Percentiles rank a stretch among this genome's conserved stretches.
Evolutionary conservation across 2,329 filamentous ascomycete genomes (phyloP).

Genomic region (Curvularia hawaiiensis): DNA sequence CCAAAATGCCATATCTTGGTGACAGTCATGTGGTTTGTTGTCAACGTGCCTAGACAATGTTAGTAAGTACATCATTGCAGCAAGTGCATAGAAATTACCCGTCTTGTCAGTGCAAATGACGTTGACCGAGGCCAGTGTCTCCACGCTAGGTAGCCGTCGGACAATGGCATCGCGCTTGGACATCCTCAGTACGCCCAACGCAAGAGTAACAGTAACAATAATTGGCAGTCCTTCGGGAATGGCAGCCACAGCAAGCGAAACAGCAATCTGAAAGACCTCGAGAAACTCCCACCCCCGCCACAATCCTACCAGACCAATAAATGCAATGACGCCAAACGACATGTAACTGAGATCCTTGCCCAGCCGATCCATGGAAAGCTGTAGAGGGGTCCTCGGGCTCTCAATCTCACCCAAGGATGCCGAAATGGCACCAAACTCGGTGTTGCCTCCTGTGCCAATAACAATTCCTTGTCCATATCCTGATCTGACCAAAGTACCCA

Average conservation of each 20-base stretch:
- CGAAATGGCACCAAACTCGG: slow-evolving; percentile 95
- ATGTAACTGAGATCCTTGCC: slow-evolving; percentile 96
- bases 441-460: slow-evolving; percentile 92
- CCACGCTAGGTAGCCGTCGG: slow-evolving; percentile 92
- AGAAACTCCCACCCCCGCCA: slow-evolving; percentile 87
- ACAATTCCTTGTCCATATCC: slow-evolving; percentile 95
- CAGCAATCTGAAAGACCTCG: slow-evolving; percentile 97
- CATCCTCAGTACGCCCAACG: slow-evolving; percentile 94
- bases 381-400: slow-evolving; percentile 89
- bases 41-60: slow-evolving; percentile 72
- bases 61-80: background rate
- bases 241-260: slow-evolving; percentile 93
- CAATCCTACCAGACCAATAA: slow-evolving; percentile 91
- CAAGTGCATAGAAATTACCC: slow-evolving; percentile 52
- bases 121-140: slow-evolving; percentile 97
- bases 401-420: slow-evolving; percentile 94
- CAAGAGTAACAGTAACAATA: slow-evolving; percentile 96
- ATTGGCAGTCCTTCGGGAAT: slow-evolving; percentile 97
- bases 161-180: slow-evolving; percentile 95
- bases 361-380: slow-evolving; percentile 96
- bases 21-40: slow-evolving; percentile 97
- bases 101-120: slow-evolving; percentile 99
- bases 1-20: slow-evolving; percentile 97
- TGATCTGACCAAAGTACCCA: slow-evolving; percentile 95
- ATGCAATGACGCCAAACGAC: slow-evolving; percentile 90